Evolutionary conservation across 1,284 basidiomycete species (phyloP), one percentile per base, ranked within the genome.

Genomic region (Boletus sp.): DNA sequence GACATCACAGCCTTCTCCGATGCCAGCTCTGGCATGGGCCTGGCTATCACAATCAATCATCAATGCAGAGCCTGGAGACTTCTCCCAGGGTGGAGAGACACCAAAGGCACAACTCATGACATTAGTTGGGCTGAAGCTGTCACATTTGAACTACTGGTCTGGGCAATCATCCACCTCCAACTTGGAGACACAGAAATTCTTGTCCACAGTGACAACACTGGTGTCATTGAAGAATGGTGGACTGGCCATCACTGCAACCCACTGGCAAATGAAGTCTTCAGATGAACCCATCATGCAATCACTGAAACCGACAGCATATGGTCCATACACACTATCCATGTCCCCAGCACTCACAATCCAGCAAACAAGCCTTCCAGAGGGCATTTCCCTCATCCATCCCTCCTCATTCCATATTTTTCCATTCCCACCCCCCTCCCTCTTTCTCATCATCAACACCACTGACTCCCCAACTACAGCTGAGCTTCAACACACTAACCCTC

Each of bases 1-100:
- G 30, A 63, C 46, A 8, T 44, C 0, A 0, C 0, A 1, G 65
- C 62, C 0, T 66, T 43, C 28, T 68, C 67, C 0, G 58, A 69
- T 65, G 60, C 43, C 43, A 44, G 43, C 43, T 44, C 43, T 44
- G 43, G 43, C 43, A 13, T 44, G 43, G 43, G 43, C 13, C 23
- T 44, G 6, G 11, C n/a, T 23, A 44, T 44, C 25, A 23, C 25
- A 11, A 44, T 44, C 23, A 4, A 23, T 6, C n/a, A 44, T 11
- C 14, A 11, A 11, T 44, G 43, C n/a, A 0, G 3, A 44, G 43
- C 43, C n/a, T 44, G 43, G 43, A 44, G n/a, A 9, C 43, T 44
- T 1, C 43, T 23, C 43, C 43, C 43, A 44, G 43, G 25, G 6
- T 44, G 43, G 43, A n/a, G 0, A 23, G n/a, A 23, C 43, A 44